Conservation (phyloP, 1,284 basidiomycete genomes). For the Trichosporon sp. region DNA sequence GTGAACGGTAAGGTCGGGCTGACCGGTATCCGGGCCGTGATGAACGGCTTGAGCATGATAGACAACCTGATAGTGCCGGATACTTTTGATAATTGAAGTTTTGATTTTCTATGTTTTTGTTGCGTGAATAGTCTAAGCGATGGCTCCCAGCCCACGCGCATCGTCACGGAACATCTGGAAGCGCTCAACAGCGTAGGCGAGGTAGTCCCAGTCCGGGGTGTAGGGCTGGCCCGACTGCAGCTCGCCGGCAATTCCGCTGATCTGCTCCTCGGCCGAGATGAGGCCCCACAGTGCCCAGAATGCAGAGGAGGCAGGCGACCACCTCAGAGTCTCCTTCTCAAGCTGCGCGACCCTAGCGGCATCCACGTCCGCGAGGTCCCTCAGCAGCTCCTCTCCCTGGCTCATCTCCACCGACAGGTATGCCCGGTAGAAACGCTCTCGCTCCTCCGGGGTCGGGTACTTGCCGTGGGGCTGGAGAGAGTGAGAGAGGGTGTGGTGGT, state of each 20-base stretch:
- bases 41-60: conserved; percentile 1
- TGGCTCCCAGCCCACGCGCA: conserved; percentile 35
- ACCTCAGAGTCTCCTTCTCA: conserved; percentile 70
- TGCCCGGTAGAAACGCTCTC: conserved; percentile 72
- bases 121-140: background rate
- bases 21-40: conserved; percentile 1
- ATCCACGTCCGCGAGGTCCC: conserved; percentile 31
- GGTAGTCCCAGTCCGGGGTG: conserved; percentile 44
- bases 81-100: background rate
- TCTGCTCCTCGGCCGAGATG: conserved; percentile 75
- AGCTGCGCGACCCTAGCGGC: conserved; percentile 49
- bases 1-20: background rate
- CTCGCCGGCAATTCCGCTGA: conserved; percentile 55
- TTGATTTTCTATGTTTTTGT: background rate
- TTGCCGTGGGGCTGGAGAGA: conserved; percentile 63
- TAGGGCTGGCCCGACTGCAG: conserved; percentile 15
- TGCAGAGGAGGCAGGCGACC: conserved; percentile 80
- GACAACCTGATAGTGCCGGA: background rate
- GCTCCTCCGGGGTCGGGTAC: conserved; percentile 69
- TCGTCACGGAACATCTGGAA: conserved; percentile 46
- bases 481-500: conserved; percentile 60
- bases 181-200: conserved; percentile 45
- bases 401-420: conserved; percentile 57
- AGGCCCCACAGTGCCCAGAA: conserved; percentile 92
- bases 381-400: conserved; percentile 32